Conservation (phyloP, 2,329 filamentous ascomycete genomes). For the Lomentospora prolificans region DNA sequence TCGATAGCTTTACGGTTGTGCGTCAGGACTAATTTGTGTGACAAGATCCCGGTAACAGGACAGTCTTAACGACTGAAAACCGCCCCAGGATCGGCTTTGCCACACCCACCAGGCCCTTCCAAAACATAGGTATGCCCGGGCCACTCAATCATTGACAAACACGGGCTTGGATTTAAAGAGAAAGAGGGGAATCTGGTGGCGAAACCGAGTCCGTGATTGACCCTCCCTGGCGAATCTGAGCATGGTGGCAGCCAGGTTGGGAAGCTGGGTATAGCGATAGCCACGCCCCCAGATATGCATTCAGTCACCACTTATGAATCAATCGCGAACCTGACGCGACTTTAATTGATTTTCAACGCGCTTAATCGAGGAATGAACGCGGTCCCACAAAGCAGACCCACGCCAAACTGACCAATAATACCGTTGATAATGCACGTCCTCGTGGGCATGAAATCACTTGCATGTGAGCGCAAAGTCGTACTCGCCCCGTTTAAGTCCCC, state of each 20-base stretch:
- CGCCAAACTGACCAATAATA: not conserved
- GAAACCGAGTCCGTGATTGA: too few relatives aligned
- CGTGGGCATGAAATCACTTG: not conserved
- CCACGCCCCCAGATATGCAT: not conserved
- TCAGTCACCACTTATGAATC: not conserved
- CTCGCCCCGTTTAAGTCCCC: not conserved
- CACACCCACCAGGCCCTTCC: too few relatives aligned
- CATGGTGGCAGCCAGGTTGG: not conserved
- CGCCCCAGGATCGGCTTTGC: too few relatives aligned
- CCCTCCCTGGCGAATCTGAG: not conserved
- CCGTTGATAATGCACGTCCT: not conserved
- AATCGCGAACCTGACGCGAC: constrained; percentile 4
- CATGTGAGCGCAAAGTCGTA: not conserved
- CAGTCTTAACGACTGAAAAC: too few relatives aligned
- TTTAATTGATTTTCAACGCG: constrained; percentile 1
- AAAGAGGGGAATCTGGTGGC: too few relatives aligned
- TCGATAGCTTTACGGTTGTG: too few relatives aligned
- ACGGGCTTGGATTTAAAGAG: too few relatives aligned
- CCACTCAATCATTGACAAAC: too few relatives aligned
- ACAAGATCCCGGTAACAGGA: too few relatives aligned
- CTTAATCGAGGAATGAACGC: not conserved
- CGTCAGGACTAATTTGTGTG: too few relatives aligned
- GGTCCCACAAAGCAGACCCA: not conserved
- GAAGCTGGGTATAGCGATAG: not conserved
- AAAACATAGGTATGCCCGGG: too few relatives aligned